Conservation (phyloP, 306 rosid genomes). For the Senna siamea region DNA sequence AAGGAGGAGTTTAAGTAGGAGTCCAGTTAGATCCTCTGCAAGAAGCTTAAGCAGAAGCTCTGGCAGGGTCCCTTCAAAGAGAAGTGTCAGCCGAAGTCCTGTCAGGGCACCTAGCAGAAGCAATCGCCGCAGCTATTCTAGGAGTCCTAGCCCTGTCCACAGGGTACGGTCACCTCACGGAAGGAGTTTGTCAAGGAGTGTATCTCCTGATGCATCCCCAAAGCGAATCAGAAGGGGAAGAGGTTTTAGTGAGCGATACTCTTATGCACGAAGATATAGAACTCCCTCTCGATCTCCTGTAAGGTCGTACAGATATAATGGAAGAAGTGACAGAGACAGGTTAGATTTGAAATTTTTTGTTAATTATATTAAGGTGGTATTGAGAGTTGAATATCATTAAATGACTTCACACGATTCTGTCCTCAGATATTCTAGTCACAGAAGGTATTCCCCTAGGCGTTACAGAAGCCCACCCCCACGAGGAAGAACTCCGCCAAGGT, state of each 20-base stretch:
- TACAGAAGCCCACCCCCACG: conserved; percentile 90
- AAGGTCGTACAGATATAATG: conserved; percentile 83
- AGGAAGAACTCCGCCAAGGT: conserved; percentile 89
- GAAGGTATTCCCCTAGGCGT: conserved; percentile 94
- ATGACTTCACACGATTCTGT: conserved; percentile 15
- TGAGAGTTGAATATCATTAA: not conserved
- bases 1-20: conserved; percentile 64
- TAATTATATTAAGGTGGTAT: not conserved
- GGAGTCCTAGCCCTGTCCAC: conserved; percentile 81
- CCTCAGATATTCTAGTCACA: conserved; percentile 70
- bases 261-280: conserved; percentile 91
- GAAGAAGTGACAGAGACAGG: conserved; percentile 91
- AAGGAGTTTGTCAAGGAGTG: conserved; percentile 84
- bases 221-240: conserved; percentile 95
- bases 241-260: conserved; percentile 92
- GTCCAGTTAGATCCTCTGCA: conserved; percentile 74
- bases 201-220: conserved; percentile 83
- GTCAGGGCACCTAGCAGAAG: conserved; percentile 59
- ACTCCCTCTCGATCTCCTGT: conserved; percentile 92
- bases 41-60: conserved; percentile 87
- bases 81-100: conserved; percentile 77
- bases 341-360: conserved; percentile 20
- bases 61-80: conserved; percentile 66
- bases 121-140: conserved; percentile 76
- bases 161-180: conserved; percentile 75